phyloP scores from a whole-genome alignment of 2,329 filamentous ascomycete species.

The Niveomyces coronatus region DNA sequence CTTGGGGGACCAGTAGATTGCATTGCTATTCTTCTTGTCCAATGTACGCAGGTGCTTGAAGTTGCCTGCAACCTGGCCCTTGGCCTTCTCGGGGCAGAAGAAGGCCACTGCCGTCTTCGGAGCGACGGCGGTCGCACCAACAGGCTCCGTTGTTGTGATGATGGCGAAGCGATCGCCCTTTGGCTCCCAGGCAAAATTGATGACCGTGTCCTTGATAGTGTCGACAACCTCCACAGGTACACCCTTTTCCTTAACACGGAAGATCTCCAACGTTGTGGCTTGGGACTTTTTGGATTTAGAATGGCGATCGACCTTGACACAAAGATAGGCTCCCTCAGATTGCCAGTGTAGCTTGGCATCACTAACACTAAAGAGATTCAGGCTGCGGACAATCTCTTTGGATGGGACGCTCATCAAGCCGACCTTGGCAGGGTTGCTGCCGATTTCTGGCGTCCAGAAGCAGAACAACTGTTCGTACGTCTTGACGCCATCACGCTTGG shows the following conservation, averaged over 20 bases:
- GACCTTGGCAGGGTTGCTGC: slow-evolving; percentile 95
- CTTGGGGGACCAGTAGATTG: slow-evolving; percentile 97
- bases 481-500: slow-evolving; percentile 76
- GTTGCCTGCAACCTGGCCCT: slow-evolving; percentile 71
- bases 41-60: slow-evolving; percentile 93
- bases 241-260: slow-evolving; percentile 94
- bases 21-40: slow-evolving; percentile 99
- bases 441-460: slow-evolving; percentile 98
- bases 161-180: slow-evolving; percentile 96
- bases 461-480: slow-evolving; percentile 91
- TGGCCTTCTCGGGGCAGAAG: slow-evolving; percentile 93
- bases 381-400: slow-evolving; percentile 85
- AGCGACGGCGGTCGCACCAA: slow-evolving; percentile 66
- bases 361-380: slow-evolving; percentile 96
- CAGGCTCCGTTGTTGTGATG: slow-evolving; percentile 84
- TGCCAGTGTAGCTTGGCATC: slow-evolving; percentile 99
- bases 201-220: slow-evolving; percentile 94
- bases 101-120: slow-evolving; percentile 94
- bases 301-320: slow-evolving; percentile 97
- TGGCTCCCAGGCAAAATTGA: slow-evolving; percentile 99
- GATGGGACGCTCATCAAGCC: slow-evolving; percentile 92
- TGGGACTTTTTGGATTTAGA: slow-evolving; percentile 98
- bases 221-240: slow-evolving; percentile 97
- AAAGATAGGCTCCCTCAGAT: slow-evolving; percentile 85
- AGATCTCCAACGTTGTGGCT: slow-evolving; percentile 95